A percentile compares a stretch with the other conserved stretches of the same genome.
phyloP scores from a whole-genome alignment of 768 basidiomycete species.

The Agaricus subrufescens region DNA sequence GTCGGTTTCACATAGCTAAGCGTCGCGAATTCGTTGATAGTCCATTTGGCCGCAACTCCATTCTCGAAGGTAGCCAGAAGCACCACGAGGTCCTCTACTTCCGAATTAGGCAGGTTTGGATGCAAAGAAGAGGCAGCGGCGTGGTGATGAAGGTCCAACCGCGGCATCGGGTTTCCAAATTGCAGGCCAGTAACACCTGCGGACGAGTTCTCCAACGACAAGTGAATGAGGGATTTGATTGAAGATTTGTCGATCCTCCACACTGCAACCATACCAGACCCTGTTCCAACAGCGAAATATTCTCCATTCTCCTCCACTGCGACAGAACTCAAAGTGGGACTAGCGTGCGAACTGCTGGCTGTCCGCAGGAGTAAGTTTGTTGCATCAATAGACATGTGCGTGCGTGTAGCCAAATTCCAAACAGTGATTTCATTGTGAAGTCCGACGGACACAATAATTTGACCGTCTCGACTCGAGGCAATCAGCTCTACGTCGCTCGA shows the following conservation, averaged over 20 bases:
- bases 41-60: slow-evolving; percentile 55
- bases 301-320: slow-evolving; percentile 57
- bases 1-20: slow-evolving; percentile 39
- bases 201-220: slow-evolving; percentile 37
- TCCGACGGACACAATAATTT: slow-evolving; percentile 64
- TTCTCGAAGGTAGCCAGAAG: slow-evolving; percentile 55
- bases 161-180: slow-evolving; percentile 27
- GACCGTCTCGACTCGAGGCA: slow-evolving; percentile 64
- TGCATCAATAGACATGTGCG: slow-evolving; percentile 45
- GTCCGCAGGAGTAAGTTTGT: slow-evolving; percentile 45
- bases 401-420: slow-evolving; percentile 48
- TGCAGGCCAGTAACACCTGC: slow-evolving; percentile 50
- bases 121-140: slow-evolving; percentile 23
- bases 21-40: slow-evolving; percentile 26
- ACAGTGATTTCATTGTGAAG: slow-evolving; percentile 73
- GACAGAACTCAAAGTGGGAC: slow-evolving; percentile 53
- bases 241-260: slow-evolving; percentile 49
- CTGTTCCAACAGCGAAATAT: slow-evolving; percentile 70
- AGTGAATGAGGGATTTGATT: slow-evolving; percentile 32
- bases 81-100: slow-evolving; percentile 14
- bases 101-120: slow-evolving; percentile 24
- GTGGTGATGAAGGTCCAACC: slow-evolving; percentile 10
- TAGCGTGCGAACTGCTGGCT: slow-evolving; percentile 42
- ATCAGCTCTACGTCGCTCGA: slow-evolving; percentile 80
- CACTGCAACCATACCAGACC: slow-evolving; percentile 56